These are phyloP conservation scores for Leishmania tropica DNA, from an alignment of 208 protist genomes.

Conservation along the genomic window DNA sequence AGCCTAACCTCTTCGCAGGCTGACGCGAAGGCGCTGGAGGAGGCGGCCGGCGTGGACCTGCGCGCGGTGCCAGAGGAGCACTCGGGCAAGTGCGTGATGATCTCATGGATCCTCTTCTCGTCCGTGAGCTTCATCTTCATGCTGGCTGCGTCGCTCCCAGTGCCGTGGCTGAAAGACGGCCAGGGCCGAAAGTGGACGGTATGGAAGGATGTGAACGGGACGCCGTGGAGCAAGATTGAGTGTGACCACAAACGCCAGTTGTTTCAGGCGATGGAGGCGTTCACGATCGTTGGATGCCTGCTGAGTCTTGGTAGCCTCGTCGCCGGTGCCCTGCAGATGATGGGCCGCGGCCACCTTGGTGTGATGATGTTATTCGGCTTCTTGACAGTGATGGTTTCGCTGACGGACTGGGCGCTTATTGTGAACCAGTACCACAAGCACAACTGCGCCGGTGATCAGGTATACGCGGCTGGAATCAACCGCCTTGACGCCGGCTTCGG, in stretches of 20 bases:
- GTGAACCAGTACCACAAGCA: constrained; percentile 60
- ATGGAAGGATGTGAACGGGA: constrained; percentile 37
- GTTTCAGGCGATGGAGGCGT: constrained; percentile 55
- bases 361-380: constrained; percentile 34
- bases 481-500: constrained; percentile 52
- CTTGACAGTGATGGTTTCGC: constrained; percentile 26
- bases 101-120: constrained; percentile 36
- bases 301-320: constrained; percentile 36
- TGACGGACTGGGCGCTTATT: constrained; percentile 46
- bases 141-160: constrained; percentile 45
- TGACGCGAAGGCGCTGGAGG: constrained; percentile 26
- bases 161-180: constrained; percentile 42
- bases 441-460: constrained; percentile 40
- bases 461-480: constrained; percentile 38
- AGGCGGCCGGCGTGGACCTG: constrained; percentile 41
- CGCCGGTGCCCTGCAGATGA: constrained; percentile 36
- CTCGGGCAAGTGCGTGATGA: constrained; percentile 30
- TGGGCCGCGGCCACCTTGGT: constrained; percentile 45
- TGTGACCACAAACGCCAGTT: constrained; percentile 51
- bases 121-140: constrained; percentile 51
- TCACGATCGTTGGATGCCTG: constrained; percentile 40
- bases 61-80: constrained; percentile 33
- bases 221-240: constrained; percentile 31
- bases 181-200: constrained; percentile 51
- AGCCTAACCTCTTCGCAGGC: constrained; percentile 18